Conservation (phyloP, 352 stramenopile genomes). For the Phytophthora hybrid region DNA sequence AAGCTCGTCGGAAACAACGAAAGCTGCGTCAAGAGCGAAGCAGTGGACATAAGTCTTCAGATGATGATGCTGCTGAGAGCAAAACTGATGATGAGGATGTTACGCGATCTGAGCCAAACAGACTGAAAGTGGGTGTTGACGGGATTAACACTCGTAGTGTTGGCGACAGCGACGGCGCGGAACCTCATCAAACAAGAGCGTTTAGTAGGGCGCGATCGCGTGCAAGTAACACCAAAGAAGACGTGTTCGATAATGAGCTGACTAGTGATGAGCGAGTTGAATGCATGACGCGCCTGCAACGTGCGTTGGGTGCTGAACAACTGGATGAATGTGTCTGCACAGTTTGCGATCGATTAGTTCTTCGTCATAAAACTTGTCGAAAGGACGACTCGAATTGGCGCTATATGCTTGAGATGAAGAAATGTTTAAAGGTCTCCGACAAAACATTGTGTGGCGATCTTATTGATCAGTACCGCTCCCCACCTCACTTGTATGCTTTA, state of each 20-base stretch:
- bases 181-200: too few species aligned
- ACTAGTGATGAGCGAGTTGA: background rate
- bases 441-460: background rate
- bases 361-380: background rate
- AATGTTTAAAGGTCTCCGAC: background rate
- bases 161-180: too few species aligned
- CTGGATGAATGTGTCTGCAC: conserved; percentile 9
- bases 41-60: too few species aligned
- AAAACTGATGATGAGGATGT: too few species aligned
- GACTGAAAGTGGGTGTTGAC: too few species aligned
- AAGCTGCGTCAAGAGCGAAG: too few species aligned
- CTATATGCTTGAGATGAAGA: background rate
- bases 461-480: background rate
- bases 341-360: background rate
- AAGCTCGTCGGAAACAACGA: too few species aligned
- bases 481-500: background rate
- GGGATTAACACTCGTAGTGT: too few species aligned
- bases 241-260: background rate
- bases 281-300: background rate
- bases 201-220: too few species aligned
- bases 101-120: too few species aligned
- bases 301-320: background rate
- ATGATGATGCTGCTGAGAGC: too few species aligned
- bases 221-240: too few species aligned
- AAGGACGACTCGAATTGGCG: background rate